Evolutionary conservation across 805 yeast species (phyloP), one percentile per base, ranked within the genome.

Genomic region (Monosporozyma yasuniensis): DNA sequence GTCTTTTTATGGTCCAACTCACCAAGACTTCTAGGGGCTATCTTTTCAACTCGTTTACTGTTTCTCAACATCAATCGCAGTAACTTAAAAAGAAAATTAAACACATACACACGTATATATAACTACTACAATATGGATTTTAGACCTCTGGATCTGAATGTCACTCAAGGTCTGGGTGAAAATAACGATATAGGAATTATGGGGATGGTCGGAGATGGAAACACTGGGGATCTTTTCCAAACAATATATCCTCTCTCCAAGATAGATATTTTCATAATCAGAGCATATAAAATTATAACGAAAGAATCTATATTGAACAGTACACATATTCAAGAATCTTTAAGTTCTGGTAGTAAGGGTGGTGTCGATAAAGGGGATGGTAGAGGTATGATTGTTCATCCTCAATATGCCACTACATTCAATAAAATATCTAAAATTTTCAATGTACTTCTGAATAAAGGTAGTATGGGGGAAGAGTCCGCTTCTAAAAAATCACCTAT

Each of bases 401-500:
- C 57, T 0, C 66, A 61, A 34, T 59, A 56, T 45, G 44, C 61
- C 3, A 51, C 53, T 37, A 52, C 56, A 8, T 64, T 65, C 47
- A 55, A 53, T 16, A 61, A 58, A 37, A 53, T 63, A 7, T 63
- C 69, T 7, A 63, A 61, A 42, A 55, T 65, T 3, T 64, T 61
- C 51, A 59, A 55, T 44, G 57, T 65, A 8, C 52, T 63, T 12
- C 50, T 62, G 25, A 54, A 65, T 2, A 55, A 58, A 5, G 67
- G 63, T 0, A 47, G 58, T 11, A 54, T 62, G 25, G 59, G 56
- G 32, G 65, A 63, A 49, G 64, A 57, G 22, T 54, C 66, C 2
- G 57, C 62, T 0, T 61, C 67, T 10, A 68, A 68, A 16, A 66
- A 66, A 42, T 65, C 69, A 1, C 57, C 66, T 12, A 63, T 66